phyloP scores from a whole-genome alignment of 2,329 filamentous ascomycete species.

The Sporothrix dimorphospora region DNA sequence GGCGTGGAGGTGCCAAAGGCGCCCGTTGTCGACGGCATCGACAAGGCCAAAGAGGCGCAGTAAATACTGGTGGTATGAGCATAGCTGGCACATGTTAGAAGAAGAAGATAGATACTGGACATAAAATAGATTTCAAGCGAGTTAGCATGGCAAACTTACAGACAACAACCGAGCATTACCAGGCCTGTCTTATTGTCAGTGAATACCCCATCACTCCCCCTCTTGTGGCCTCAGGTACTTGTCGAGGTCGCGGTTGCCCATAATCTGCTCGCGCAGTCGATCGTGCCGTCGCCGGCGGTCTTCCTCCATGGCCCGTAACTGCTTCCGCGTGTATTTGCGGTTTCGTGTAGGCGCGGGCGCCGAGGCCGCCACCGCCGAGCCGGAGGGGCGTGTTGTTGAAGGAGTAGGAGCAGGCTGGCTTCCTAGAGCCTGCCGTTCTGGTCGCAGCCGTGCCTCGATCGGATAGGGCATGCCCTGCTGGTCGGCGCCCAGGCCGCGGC shows the following conservation, averaged over 20 bases:
- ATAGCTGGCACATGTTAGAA: slow-evolving; percentile 8
- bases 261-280: slow-evolving; percentile 71
- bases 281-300: slow-evolving; percentile 66
- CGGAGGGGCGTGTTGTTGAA: background rate
- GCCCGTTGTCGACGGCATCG: slow-evolving; percentile 53
- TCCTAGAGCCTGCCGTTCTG: slow-evolving; percentile 75
- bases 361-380: background rate
- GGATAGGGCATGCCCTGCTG: slow-evolving; percentile 77
- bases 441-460: slow-evolving; percentile 71
- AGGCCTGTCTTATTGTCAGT: background rate
- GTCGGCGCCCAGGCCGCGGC: slow-evolving; percentile 69
- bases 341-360: slow-evolving; percentile 37
- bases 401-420: slow-evolving; percentile 42
- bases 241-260: slow-evolving; percentile 73
- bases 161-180: background rate
- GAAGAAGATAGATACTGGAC: background rate
- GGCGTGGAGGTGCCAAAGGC: slow-evolving; percentile 57
- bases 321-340: slow-evolving; percentile 46
- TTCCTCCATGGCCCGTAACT: slow-evolving; percentile 53
- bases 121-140: slow-evolving; percentile 4
- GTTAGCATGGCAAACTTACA: slow-evolving; percentile 1
- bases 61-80: background rate
- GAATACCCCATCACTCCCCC: background rate
- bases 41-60: slow-evolving; percentile 37
- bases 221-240: slow-evolving; percentile 62